phyloP scores from a whole-genome alignment of 768 basidiomycete genomes.

The Baorangia bicolor region DNA sequence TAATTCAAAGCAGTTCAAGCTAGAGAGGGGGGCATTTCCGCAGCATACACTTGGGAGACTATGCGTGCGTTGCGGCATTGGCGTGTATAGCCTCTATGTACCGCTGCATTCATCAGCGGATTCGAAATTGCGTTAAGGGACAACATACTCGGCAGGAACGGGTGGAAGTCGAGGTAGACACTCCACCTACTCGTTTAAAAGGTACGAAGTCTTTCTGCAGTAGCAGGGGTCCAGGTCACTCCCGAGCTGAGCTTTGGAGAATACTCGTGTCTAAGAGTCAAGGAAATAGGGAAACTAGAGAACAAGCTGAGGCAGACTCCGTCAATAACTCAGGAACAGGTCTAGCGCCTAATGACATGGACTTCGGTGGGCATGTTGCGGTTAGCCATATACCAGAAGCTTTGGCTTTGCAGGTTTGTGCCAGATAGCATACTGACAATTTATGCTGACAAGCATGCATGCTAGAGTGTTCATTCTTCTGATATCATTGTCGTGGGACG shows the following conservation, averaged over 20 bases:
- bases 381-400: conserved; percentile 2
- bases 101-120: conserved; percentile 21
- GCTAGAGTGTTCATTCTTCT: conserved; percentile 10
- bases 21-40: conserved; percentile 3
- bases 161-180: neutral
- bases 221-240: neutral
- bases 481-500: too few relatives aligned
- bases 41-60: conserved; percentile 13
- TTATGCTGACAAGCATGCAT: neutral
- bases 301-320: neutral
- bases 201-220: neutral
- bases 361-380: neutral
- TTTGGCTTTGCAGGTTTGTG: neutral
- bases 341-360: too few relatives aligned
- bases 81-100: conserved; percentile 1
- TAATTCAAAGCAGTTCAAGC: conserved; percentile 15
- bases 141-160: neutral
- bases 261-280: neutral
- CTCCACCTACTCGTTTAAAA: neutral
- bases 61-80: conserved; percentile 7
- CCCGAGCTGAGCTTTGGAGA: neutral
- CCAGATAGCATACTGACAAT: neutral
- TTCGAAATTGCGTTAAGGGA: conserved; percentile 21
- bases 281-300: neutral
- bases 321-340: neutral